These are phyloP conservation scores for Sphagnurus paluster DNA, from an alignment of 1,284 basidiomycete species.

Conservation along the genomic window DNA sequence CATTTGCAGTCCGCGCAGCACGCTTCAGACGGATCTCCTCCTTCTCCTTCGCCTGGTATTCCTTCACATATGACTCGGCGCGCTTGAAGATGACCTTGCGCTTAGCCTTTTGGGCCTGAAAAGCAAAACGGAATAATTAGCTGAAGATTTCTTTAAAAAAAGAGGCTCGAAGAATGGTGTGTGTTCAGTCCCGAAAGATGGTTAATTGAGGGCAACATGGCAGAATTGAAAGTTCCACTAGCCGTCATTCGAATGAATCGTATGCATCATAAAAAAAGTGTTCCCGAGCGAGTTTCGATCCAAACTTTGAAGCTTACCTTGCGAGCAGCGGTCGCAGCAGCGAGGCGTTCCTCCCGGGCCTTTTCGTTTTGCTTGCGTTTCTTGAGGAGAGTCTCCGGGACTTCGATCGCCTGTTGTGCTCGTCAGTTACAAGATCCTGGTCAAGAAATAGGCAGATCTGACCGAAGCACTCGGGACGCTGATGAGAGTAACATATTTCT, in stretches of 20 bases:
- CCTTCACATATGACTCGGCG: constrained; percentile 97
- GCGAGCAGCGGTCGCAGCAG: constrained; percentile 82
- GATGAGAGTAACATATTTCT: constrained; percentile 5
- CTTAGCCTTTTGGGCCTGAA: constrained; percentile 85
- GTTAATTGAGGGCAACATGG: constrained; percentile 85
- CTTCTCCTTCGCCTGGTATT: constrained; percentile 90
- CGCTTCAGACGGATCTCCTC: constrained; percentile 97
- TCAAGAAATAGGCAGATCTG: constrained; percentile 28
- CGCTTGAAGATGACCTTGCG: constrained; percentile 99
- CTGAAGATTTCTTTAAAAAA: constrained; percentile 5
- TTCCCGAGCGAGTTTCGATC: constrained; percentile 1
- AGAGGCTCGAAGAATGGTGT: constrained; percentile 11
- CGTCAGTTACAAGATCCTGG: constrained; percentile 7
- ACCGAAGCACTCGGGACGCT: constrained; percentile 76
- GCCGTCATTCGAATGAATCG: constrained; percentile 67
- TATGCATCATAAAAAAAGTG: constrained; percentile 76
- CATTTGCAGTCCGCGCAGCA: constrained; percentile 88
- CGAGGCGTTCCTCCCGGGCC: constrained; percentile 93
- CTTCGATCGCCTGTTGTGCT: constrained; percentile 73
- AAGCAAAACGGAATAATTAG: constrained; percentile 15
- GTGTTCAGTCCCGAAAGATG: constrained; percentile 96
- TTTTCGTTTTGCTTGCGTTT: constrained; percentile 99
- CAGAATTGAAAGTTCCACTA: constrained; percentile 53
- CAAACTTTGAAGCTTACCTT: constrained; percentile 69
- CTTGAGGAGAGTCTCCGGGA: constrained; percentile 98